Percentiles rank a stretch among this genome's conserved stretches.
phyloP scores from a whole-genome alignment of 305 asterid species.

The Fraxinus platypoda region DNA sequence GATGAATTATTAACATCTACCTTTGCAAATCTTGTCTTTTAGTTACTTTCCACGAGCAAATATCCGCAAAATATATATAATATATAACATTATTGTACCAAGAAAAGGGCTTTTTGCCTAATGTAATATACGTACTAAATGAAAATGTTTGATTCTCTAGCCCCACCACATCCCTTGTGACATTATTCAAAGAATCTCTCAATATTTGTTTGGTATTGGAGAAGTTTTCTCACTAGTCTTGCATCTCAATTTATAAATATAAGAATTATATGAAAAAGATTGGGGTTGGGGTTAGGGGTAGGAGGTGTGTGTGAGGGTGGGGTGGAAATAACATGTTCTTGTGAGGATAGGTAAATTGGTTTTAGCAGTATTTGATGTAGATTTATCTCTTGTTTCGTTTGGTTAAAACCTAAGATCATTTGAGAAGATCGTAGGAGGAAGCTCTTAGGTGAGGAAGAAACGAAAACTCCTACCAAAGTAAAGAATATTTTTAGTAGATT shows the following conservation, averaged over 20 bases:
- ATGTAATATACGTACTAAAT: neutral
- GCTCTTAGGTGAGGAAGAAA: too few relatives aligned
- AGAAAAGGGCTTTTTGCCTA: neutral
- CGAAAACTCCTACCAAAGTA: too few relatives aligned
- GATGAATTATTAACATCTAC: neutral
- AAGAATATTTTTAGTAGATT: too few relatives aligned
- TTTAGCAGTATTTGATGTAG: neutral
- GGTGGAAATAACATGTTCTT: too few relatives aligned
- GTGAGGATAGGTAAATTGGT: neutral
- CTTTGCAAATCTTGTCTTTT: neutral
- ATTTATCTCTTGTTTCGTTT: too few relatives aligned
- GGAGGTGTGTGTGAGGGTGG: too few relatives aligned
- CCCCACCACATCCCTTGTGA: neutral
- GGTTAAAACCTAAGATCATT: too few relatives aligned
- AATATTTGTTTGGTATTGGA: neutral
- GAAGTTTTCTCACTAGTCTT: neutral
- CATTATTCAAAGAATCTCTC: neutral
- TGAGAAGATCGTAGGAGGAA: too few relatives aligned
- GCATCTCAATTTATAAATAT: neutral
- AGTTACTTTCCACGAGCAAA: neutral
- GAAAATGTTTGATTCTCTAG: neutral
- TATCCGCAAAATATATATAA: neutral
- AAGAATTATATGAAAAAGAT: neutral
- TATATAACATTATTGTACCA: neutral
- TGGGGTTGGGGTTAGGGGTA: neutral